A percentile compares a stretch with the other conserved stretches of the same genome.
These are phyloP conservation scores for Choanephora cucurbitarum DNA, from an alignment of 371 early-diverging fungal genomes.

Conservation along the genomic window DNA sequence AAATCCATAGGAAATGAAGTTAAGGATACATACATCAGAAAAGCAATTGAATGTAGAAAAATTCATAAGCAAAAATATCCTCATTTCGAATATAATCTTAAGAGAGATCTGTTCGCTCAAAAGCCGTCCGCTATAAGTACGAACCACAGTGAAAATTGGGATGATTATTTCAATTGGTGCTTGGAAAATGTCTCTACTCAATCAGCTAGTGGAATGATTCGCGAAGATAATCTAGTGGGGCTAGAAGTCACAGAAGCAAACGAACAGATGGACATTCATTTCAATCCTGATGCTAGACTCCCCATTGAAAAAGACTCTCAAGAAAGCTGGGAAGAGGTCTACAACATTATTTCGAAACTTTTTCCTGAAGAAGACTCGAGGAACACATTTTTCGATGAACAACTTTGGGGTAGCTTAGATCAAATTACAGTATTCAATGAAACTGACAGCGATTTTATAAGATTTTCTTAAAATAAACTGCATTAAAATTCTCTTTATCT, in stretches of 20 bases:
- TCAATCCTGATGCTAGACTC: too few relatives aligned
- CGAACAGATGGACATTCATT: too few relatives aligned
- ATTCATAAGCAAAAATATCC: slow-evolving; percentile 14
- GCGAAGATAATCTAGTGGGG: too few relatives aligned
- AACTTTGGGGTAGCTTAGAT: slow-evolving; percentile 7
- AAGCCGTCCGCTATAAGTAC: neutral
- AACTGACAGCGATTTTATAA: too few relatives aligned
- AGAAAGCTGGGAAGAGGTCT: slow-evolving; percentile 9
- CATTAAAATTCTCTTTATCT: neutral
- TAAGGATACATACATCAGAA: slow-evolving; percentile 8
- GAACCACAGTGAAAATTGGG: neutral
- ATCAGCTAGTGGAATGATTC: neutral
- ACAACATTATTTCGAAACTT: slow-evolving; percentile 4
- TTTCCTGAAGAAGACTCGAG: slow-evolving; percentile 4
- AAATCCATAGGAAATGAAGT: slow-evolving; percentile 8
- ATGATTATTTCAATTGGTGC: neutral
- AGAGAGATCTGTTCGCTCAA: neutral
- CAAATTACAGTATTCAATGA: neutral
- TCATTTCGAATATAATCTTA: slow-evolving; percentile 14
- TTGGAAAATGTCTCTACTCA: neutral
- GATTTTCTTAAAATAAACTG: neutral
- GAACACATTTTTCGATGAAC: slow-evolving; percentile 7
- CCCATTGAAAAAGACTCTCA: too few relatives aligned
- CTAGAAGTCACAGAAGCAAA: too few relatives aligned
- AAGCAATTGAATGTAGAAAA: slow-evolving; percentile 13